phyloP scores from a whole-genome alignment of 345 rosid genomes.

The Citrus sp. region DNA sequence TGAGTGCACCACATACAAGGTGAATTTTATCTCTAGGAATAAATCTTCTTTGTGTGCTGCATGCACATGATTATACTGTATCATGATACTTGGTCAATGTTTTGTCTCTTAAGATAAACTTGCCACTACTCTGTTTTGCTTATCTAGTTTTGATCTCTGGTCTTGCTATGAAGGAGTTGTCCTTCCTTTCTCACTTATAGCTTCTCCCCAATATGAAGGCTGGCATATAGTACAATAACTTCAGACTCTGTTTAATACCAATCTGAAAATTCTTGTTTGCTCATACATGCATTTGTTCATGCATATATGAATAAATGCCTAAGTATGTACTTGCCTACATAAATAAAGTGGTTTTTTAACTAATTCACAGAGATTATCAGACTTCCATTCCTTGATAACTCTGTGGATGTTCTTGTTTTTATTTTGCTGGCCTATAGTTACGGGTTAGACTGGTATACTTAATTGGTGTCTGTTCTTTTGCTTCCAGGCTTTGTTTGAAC shows the following conservation, averaged over 20 bases:
- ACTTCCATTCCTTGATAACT: background rate
- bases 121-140: background rate
- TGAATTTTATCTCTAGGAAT: slow-evolving; percentile 20
- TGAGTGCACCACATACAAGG: slow-evolving; percentile 82
- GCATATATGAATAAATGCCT: background rate
- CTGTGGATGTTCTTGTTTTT: background rate
- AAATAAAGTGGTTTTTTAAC: background rate
- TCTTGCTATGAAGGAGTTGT: background rate
- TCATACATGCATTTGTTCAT: background rate
- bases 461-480: slow-evolving; percentile 8
- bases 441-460: background rate
- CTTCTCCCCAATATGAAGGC: background rate
- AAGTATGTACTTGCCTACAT: background rate
- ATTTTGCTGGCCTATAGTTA: background rate
- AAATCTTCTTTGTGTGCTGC: background rate
- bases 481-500: slow-evolving; percentile 77
- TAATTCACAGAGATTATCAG: background rate
- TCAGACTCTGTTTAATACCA: background rate
- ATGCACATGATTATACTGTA: background rate
- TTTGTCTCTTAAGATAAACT: background rate
- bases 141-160: background rate
- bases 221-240: background rate
- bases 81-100: background rate
- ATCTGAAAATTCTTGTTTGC: background rate
- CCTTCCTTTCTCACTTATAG: background rate